Base-by-base conservation (phyloP, 352 stramenopile species). In the Pilasporangium apinafurcum region DNA sequence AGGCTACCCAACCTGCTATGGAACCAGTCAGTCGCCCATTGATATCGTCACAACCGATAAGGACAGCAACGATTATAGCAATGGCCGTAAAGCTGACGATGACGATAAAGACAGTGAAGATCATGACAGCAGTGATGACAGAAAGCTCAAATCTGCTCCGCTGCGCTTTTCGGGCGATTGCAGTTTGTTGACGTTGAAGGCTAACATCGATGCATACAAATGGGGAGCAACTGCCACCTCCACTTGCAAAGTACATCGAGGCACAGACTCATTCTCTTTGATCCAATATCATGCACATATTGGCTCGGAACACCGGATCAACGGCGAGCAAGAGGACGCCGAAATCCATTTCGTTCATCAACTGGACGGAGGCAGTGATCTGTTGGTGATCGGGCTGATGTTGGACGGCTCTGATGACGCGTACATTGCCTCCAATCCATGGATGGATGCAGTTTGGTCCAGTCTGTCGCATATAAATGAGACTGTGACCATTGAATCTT, bases 311-410 rank as follows among this genome's bases (percentile, higher is more conserved):
- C 65, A 78, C 65, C 68, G 45, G 20, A 29, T 78, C 31, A 41
- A 59, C 26, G 65, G 65, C 32, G 65, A 68, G 29, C 47, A 47
- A 16, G 47, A 57, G 30, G 59, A 65, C 25, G 62, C 37, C 32
- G 65, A 71, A 31, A 38, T 65, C 14, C 65, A 78, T 44, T 73
- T 72, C 48, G 65, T 78, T 14, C 65, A 78, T 48, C 25, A 47
- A 24, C 31, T 28, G 20, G 37, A 35, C 14, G 25, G 44, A 27
- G 53, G 54, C 30, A 52, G 30, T 9, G 12, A 36, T 5, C 45
- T 53, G 2, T 31, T 63, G 3, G 58, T 68, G 14, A 39, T 68
- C 17, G 53, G 53, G 0, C 30, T 59, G 38, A 47, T 53, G 22
- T 27, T 53, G 9, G 18, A 60, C 18, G 57, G 54, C 46, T 37